phyloP scores from a whole-genome alignment of 345 rosid species.

The Eucalyptus sideroxylon region DNA sequence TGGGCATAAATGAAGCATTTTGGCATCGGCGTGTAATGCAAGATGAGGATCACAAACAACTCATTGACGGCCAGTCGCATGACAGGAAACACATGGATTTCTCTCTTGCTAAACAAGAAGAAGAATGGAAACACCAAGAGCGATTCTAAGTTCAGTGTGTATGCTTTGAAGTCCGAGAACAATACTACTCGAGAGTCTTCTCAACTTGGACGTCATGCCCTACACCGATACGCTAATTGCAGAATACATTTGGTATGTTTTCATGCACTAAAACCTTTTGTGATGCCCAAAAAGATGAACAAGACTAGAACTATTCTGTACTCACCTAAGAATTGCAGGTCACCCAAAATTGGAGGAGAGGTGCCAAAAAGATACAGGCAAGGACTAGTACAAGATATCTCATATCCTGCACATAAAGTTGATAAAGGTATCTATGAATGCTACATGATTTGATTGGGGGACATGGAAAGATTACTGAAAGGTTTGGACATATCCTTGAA shows the following conservation, averaged over 20 bases:
- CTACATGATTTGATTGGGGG: not conserved
- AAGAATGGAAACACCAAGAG: constrained; percentile 27
- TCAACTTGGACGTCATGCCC: too few relatives aligned
- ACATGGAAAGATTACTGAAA: not conserved
- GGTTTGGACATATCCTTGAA: not conserved
- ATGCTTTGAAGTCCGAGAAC: constrained; percentile 49
- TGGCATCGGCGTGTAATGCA: constrained; percentile 21
- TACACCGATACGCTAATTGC: accelerated
- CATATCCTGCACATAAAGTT: too few relatives aligned
- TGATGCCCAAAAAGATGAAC: too few relatives aligned
- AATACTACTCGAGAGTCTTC: constrained; percentile 7
- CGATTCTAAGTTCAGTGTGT: constrained; percentile 32
- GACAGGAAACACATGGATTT: accelerated
- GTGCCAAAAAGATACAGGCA: too few relatives aligned
- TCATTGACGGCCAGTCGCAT: accelerated
- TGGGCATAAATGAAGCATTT: constrained; percentile 50
- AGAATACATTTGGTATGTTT: too few relatives aligned
- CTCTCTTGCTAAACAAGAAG: constrained; percentile 29
- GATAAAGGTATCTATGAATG: too few relatives aligned
- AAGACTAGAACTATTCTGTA: too few relatives aligned
- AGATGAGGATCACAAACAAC: not conserved
- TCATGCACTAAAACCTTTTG: too few relatives aligned
- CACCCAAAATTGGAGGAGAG: too few relatives aligned
- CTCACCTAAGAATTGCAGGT: too few relatives aligned
- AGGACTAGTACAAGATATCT: too few relatives aligned